These are phyloP conservation scores for Leccinum olivaceoglutinosum DNA, from an alignment of 1,284 basidiomycete genomes.

Conservation along the genomic window DNA sequence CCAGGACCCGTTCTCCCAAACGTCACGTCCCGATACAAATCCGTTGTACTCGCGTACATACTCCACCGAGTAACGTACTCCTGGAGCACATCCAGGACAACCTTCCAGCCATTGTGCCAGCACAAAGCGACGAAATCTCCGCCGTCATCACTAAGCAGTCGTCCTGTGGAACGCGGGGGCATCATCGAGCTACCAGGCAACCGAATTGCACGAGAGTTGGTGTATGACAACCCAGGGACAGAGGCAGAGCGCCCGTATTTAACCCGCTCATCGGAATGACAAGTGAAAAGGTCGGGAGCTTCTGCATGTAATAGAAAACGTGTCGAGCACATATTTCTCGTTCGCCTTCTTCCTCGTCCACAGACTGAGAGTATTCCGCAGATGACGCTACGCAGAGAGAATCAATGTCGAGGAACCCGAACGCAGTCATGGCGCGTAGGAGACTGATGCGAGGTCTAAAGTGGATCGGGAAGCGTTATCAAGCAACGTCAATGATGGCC, in stretches of 20 bases:
- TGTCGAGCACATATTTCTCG: conserved; percentile 48
- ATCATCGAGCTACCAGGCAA: conserved; percentile 74
- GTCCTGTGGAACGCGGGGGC: conserved; percentile 61
- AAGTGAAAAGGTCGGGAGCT: conserved; percentile 72
- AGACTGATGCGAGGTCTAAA: conserved; percentile 68
- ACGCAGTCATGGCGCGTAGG: conserved; percentile 68
- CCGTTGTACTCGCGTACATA: conserved; percentile 35
- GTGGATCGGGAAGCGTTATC: conserved; percentile 78
- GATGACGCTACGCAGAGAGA: conserved; percentile 50
- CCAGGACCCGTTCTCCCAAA: conserved; percentile 40
- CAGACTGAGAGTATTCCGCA: conserved; percentile 37
- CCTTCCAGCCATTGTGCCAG: conserved; percentile 86
- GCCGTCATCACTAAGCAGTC: conserved; percentile 67
- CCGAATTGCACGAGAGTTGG: conserved; percentile 60
- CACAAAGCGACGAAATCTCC: conserved; percentile 66
- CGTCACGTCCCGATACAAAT: conserved; percentile 46
- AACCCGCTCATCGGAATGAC: conserved; percentile 66
- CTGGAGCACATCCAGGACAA: conserved; percentile 72
- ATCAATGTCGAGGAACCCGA: conserved; percentile 66
- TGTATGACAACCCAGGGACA: conserved; percentile 54
- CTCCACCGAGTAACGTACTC: conserved; percentile 62
- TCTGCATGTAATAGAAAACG: conserved; percentile 70
- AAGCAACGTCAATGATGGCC: conserved; percentile 74
- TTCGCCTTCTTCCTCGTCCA: conserved; percentile 21
- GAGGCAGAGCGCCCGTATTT: conserved; percentile 49